Evolutionary conservation across 1,284 basidiomycete genomes (phyloP).

Genomic region (Puccinia brachypodii): DNA sequence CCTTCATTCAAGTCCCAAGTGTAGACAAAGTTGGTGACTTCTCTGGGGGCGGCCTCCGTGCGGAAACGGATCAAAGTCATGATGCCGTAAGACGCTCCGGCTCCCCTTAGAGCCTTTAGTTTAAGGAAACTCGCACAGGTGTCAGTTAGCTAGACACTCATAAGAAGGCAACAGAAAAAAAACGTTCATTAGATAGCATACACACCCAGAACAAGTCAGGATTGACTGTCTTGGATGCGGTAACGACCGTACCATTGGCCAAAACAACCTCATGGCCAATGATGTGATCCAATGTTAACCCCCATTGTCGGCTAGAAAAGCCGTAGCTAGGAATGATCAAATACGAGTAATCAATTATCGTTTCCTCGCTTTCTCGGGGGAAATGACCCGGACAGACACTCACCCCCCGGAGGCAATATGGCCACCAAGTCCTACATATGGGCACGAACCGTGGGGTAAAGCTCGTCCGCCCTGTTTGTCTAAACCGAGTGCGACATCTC

Average conservation of each 20-base stretch:
- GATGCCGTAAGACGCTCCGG: conserved; percentile 31
- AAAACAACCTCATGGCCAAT: conserved; percentile 57
- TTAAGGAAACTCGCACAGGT: background rate
- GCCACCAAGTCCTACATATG: conserved; percentile 56
- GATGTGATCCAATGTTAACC: conserved; percentile 56
- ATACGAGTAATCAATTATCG: background rate
- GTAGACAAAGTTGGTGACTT: conserved; percentile 19
- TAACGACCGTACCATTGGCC: conserved; percentile 55
- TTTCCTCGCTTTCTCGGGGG: background rate
- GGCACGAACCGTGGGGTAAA: conserved; percentile 57
- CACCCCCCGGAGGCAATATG: conserved; percentile 55
- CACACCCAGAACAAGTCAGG: conserved; percentile 52
- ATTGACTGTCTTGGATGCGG: conserved; percentile 49
- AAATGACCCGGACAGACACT: background rate
- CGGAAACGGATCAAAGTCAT: conserved; percentile 11
- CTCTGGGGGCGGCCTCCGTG: conserved; percentile 3
- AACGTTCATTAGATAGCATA: conserved; percentile 12
- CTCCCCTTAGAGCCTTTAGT: conserved; percentile 31
- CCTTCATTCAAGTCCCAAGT: conserved; percentile 11
- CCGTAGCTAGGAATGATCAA: conserved; percentile 52
- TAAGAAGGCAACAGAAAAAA: no score
- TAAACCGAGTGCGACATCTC: conserved; percentile 57
- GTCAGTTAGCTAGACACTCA: no score
- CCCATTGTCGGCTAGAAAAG: conserved; percentile 56
- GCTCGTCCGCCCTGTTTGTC: conserved; percentile 54